A percentile compares a stretch with the other conserved stretches of the same genome.
Evolutionary conservation across 1,284 basidiomycete genomes (phyloP).

Genomic region (Polyporus tsugae): DNA sequence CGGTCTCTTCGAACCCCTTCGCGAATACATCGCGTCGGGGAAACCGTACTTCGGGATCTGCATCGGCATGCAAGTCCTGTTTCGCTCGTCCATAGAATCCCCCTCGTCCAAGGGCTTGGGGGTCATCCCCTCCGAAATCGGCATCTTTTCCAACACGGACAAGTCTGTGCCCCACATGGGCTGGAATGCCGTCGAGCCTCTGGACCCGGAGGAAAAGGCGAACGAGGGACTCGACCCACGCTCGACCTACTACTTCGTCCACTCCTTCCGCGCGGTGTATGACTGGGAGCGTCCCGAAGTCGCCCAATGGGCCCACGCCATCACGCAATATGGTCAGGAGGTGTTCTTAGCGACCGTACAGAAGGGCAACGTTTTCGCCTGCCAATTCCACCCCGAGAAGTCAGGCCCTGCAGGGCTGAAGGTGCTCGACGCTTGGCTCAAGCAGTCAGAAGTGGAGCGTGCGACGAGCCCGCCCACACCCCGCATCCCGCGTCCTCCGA

Average conservation of each 20-base stretch:
- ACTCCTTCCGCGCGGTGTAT: slow-evolving; percentile 91
- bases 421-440: slow-evolving; percentile 87
- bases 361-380: slow-evolving; percentile 90
- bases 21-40: slow-evolving; percentile 87
- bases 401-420: slow-evolving; percentile 91
- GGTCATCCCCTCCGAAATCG: slow-evolving; percentile 75
- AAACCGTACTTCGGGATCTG: slow-evolving; percentile 98
- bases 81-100: slow-evolving; percentile 85
- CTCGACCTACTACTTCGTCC: slow-evolving; percentile 94
- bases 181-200: slow-evolving; percentile 84
- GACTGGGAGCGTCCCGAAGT: slow-evolving; percentile 62
- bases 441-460: slow-evolving; percentile 56
- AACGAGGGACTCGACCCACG: slow-evolving; percentile 56
- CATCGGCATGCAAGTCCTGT: slow-evolving; percentile 97
- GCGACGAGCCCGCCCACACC: slow-evolving; percentile 41
- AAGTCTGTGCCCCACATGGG: slow-evolving; percentile 99
- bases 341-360: slow-evolving; percentile 90
- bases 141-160: slow-evolving; percentile 68
- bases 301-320: slow-evolving; percentile 83
- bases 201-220: slow-evolving; percentile 53
- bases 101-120: slow-evolving; percentile 69
- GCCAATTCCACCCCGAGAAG: slow-evolving; percentile 99
- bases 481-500: slow-evolving; percentile 49
- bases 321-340: slow-evolving; percentile 94
- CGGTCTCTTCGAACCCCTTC: slow-evolving; percentile 85